Evolutionary conservation across 768 basidiomycete species (phyloP), one percentile per base, ranked within the genome.

Genomic region (Glaciozyma martinii): DNA sequence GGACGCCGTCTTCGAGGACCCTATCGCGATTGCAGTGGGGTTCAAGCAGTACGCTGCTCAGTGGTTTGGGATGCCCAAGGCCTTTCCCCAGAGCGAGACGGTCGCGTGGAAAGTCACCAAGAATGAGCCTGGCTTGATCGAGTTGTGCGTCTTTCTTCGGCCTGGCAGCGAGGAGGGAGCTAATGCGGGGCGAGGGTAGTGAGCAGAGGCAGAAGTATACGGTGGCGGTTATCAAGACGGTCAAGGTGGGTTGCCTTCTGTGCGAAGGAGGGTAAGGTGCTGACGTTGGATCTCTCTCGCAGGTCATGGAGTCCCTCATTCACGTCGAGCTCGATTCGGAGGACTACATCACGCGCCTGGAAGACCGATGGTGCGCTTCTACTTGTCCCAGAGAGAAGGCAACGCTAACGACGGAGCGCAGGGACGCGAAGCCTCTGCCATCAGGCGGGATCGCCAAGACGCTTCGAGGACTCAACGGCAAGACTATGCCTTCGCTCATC

Each of bases 31-130:
- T 30, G 47, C 58, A 1, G 33, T 19, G 1, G 56, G 56, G 6
- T 43, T 42, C 56, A 30, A 19, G 42, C 56, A 57, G 21, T 57
- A 43, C 56, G 27, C 56, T n/a, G 56, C 56, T 13, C 58, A 59
- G 25, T 59, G 58, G 58, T 59, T 30, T 29, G 58, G 58, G 5
- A 32, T 59, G 44, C 30, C 46, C 44, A 49, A 46, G 29, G 58
- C 46, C 2, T 59, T 59, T 30, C 46, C 58, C 18, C 5, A 27
- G 58, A 23, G 19, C 29, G 58, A 59, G 58, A 59, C 58, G 29
- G 21, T 59, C 30, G 58, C 58, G 3, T 49, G 47, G 44, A 59
- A 59, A 16, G 58, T 59, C 3, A 49, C 44, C 2, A 32, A 25
- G 30, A 32, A 23, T 13, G 46, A 49, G 12, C 23, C 30, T 1